Evolutionary conservation across 2,329 filamentous ascomycete species (phyloP), one percentile per base, ranked within the genome.

Genomic region (Incumbomyces lentus): DNA sequence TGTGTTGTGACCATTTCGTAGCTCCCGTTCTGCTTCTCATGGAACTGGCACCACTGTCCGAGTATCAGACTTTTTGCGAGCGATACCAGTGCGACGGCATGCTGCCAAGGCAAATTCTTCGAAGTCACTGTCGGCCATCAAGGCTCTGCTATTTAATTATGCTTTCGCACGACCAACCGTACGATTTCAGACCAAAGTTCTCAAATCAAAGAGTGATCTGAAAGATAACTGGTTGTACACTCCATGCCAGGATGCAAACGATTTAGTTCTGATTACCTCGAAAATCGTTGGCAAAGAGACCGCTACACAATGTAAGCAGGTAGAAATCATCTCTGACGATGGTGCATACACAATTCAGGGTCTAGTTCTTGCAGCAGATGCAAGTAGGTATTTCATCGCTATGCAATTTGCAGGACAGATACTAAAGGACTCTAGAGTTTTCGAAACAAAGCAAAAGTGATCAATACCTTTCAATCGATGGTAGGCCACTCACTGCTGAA

Each of bases 31-130:
- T 40, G 63, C 68, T 14, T 75, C 78, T 46, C 70, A 79, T 56
- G 72, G 78, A 1, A 66, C 78, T 3, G 80, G 80, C 1, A 82
- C 78, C 1, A 80, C 74, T 13, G 68, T 82, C 39, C 71, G 71
- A 32, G 64, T 81, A 10, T 68, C 63, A 10, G 67, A 75, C 32
- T 75, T 82, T 53, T 70, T 82, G 47, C 73, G 74, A 46, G 58
- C 64, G 31, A 66, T 81, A 14, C 79, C 79, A 6, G 80, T 83
- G 5, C 71, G 79, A 33, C 72, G 69, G 54, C 74, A 81, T 58
- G 66, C 69, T 2, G 68, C 70, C 2, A 51, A 75, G 22, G 81
- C 78, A 53, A 63, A 66, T 31, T 60, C 70, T 0, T 52, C 67
- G 10, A 78, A 72, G 52, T 70, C 61, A 6, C 55, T 81, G 3